A percentile compares a stretch with the other conserved stretches of the same genome.
phyloP scores from a whole-genome alignment of 305 asterid species.

The Fraxinus sp. region DNA sequence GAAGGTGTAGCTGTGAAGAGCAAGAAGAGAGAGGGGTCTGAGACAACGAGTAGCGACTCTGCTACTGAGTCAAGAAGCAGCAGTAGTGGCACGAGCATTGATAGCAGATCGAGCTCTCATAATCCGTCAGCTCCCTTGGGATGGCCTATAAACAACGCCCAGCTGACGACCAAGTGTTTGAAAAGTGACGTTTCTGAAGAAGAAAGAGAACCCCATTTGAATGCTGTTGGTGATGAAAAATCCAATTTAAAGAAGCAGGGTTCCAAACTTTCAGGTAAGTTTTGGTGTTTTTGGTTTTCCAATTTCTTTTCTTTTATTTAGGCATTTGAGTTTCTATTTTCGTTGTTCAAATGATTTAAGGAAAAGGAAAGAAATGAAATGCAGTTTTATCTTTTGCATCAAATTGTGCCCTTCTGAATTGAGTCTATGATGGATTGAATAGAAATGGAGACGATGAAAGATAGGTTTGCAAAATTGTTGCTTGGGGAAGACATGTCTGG shows the following conservation, averaged over 20 bases:
- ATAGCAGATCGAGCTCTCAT: conserved; percentile 47
- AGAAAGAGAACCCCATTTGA: conserved; percentile 28
- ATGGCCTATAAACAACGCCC: conserved; percentile 64
- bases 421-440: conserved; percentile 13
- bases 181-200: conserved; percentile 29
- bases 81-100: conserved; percentile 40
- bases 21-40: conserved; percentile 26
- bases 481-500: conserved; percentile 99
- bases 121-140: conserved; percentile 46
- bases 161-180: conserved; percentile 25
- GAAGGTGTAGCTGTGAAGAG: conserved; percentile 23
- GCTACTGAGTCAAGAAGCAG: conserved; percentile 45
- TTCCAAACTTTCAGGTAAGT: conserved; percentile 59
- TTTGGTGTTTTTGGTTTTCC: conserved; percentile 1
- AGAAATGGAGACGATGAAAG: conserved; percentile 92
- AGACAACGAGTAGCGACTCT: conserved; percentile 40
- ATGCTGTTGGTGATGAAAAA: conserved; percentile 29
- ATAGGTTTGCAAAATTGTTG: conserved; percentile 76
- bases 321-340: background rate
- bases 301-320: background rate
- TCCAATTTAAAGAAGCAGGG: conserved; percentile 37
- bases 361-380: background rate
- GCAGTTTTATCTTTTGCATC: background rate
- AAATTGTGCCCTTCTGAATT: background rate
- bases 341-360: background rate